Conservation (phyloP, 306 rosid species). For the Lablab purpureus region DNA sequence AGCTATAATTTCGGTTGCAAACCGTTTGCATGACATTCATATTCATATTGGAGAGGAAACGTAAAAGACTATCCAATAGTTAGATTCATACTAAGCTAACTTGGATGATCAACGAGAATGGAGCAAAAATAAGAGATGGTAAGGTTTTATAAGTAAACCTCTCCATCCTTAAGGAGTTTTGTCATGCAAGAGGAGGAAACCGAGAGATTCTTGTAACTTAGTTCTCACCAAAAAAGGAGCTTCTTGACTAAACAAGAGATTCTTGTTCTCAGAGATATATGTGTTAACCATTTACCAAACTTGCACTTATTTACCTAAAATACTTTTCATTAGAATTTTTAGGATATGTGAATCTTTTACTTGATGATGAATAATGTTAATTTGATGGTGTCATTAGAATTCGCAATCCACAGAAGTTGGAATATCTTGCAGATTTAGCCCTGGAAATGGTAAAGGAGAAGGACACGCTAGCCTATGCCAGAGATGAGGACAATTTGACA, state of each 20-base stretch:
- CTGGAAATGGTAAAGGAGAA: conserved; percentile 36
- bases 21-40: neutral
- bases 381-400: neutral
- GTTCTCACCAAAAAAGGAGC: neutral
- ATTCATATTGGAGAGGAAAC: neutral
- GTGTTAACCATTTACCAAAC: neutral
- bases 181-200: neutral
- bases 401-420: neutral
- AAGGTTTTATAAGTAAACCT: neutral
- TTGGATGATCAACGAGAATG: neutral
- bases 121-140: neutral
- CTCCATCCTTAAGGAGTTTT: neutral
- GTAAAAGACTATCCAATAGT: neutral
- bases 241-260: too few species aligned
- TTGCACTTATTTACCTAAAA: neutral
- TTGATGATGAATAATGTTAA: neutral
- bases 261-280: neutral
- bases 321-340: neutral
- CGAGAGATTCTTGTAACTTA: neutral
- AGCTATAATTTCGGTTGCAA: too few species aligned
- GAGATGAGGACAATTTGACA: conserved; percentile 20
- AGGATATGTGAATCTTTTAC: neutral
- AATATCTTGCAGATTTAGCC: conserved; percentile 48
- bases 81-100: neutral
- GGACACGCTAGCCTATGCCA: conserved; percentile 17